Evolutionary conservation across 2,329 filamentous ascomycete species (phyloP).

Genomic region (Sphaerulina populicola): DNA sequence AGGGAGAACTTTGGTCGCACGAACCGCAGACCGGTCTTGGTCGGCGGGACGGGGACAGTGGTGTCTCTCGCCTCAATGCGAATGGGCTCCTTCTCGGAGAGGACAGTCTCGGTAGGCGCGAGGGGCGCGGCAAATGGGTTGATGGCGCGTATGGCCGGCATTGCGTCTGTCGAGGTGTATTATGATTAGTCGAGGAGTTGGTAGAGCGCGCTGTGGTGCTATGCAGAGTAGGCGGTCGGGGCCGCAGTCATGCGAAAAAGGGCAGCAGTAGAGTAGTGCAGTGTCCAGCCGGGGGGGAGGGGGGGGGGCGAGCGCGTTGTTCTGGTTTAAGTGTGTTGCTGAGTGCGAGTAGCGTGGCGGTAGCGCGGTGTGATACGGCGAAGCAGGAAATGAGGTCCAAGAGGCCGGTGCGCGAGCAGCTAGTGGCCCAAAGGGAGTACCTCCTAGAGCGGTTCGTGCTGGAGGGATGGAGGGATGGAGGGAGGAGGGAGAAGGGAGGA

Average conservation of each 20-base stretch:
- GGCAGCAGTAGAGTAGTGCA: neutral
- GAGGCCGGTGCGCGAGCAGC: neutral
- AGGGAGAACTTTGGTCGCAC: slow-evolving; percentile 26
- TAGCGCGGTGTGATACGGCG: neutral
- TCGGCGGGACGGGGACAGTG: slow-evolving; percentile 2
- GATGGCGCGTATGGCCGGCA: slow-evolving; percentile 53
- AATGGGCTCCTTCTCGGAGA: slow-evolving; percentile 46
- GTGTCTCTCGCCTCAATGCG: slow-evolving; percentile 25
- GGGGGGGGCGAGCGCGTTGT: neutral
- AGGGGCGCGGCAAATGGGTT: slow-evolving; percentile 51
- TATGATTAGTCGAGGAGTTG: slow-evolving; percentile 26
- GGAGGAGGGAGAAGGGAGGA: neutral
- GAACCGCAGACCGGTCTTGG: slow-evolving; percentile 16
- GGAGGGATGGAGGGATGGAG: too few relatives aligned
- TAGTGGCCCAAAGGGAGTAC: neutral
- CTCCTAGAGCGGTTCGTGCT: neutral
- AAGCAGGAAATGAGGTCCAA: slow-evolving; percentile 5
- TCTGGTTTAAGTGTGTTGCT: too few relatives aligned
- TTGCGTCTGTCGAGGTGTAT: slow-evolving; percentile 38
- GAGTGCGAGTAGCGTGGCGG: neutral
- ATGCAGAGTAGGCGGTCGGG: slow-evolving; percentile 6
- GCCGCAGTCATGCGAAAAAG: slow-evolving; percentile 7
- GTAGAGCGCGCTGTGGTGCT: slow-evolving; percentile 7
- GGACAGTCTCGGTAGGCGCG: slow-evolving; percentile 41
- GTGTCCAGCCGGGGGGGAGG: slow-evolving; percentile 1